Evolutionary conservation across 768 basidiomycete species (phyloP).

Genomic region (Lactarius hatsudake): DNA sequence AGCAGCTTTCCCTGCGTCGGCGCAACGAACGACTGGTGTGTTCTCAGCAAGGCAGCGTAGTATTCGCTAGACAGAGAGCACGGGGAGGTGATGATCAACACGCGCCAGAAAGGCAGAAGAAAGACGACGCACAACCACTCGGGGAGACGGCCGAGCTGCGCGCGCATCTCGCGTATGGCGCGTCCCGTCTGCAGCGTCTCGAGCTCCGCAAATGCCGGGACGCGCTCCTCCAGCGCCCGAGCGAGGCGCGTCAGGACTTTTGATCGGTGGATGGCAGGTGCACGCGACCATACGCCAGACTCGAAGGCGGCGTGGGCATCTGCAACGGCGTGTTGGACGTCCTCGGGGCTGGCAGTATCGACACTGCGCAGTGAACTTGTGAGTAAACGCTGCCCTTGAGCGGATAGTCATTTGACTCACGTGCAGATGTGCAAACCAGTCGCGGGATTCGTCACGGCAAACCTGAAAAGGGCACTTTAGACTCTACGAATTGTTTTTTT

Average conservation of each 20-base stretch:
- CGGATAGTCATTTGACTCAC: conserved; percentile 34
- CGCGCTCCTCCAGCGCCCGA: conserved; percentile 51
- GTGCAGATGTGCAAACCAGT: conserved; percentile 56
- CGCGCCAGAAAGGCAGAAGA: neutral
- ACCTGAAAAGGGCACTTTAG: conserved; percentile 35
- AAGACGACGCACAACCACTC: conserved; percentile 73
- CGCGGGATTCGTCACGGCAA: conserved; percentile 64
- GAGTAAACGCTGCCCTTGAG: neutral
- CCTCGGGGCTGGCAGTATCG: conserved; percentile 46
- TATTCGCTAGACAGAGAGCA: conserved; percentile 56
- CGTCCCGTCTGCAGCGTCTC: conserved; percentile 80
- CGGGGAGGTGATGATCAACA: neutral
- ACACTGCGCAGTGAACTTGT: conserved; percentile 42
- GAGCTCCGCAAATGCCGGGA: conserved; percentile 57
- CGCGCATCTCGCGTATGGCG: conserved; percentile 79
- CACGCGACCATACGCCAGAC: conserved; percentile 70
- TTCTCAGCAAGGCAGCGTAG: conserved; percentile 70
- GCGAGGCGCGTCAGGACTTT: conserved; percentile 64
- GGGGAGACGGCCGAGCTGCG: conserved; percentile 72
- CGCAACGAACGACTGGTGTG: conserved; percentile 63
- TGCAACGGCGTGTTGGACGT: conserved; percentile 51
- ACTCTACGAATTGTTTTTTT: too few relatives aligned
- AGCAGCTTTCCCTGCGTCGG: conserved; percentile 78
- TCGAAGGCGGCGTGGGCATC: conserved; percentile 58
- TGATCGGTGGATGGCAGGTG: conserved; percentile 57